Conservation (phyloP, 176 grass and related monocot genomes). For the Elaeis guineensis region DNA sequence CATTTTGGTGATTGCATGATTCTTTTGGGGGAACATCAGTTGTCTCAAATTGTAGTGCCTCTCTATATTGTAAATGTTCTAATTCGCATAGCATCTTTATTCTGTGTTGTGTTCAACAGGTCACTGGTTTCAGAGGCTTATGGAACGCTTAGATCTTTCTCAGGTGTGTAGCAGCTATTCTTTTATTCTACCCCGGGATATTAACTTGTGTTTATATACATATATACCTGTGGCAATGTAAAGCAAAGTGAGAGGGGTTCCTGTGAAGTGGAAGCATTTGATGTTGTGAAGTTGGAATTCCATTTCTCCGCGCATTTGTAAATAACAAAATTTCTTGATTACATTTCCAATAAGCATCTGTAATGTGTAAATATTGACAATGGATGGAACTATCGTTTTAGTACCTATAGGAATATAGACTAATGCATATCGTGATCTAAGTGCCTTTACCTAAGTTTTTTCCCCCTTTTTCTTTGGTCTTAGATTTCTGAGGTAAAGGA, state of each 20-base stretch:
- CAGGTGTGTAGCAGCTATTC: conserved; percentile 52
- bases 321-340: conserved; percentile 48
- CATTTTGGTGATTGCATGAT: no score
- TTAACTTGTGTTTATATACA: conserved; percentile 46
- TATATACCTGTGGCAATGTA: conserved; percentile 34
- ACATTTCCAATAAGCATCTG: conserved; percentile 41
- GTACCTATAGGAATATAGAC: no score
- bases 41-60: conserved; percentile 2
- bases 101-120: conserved; percentile 22
- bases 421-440: no score
- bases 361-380: conserved; percentile 38
- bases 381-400: neutral
- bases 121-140: conserved; percentile 34
- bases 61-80: neutral
- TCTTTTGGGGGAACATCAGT: neutral
- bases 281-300: conserved; percentile 34
- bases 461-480: no score
- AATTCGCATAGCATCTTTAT: conserved; percentile 5
- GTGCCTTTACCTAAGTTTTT: no score
- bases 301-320: conserved; percentile 45
- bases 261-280: conserved; percentile 28
- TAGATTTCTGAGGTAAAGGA: no score
- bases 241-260: conserved; percentile 42
- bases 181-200: conserved; percentile 47
- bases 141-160: conserved; percentile 30